Base-by-base conservation (phyloP, 768 basidiomycete species). In the Termitomyces bulborhizus region DNA sequence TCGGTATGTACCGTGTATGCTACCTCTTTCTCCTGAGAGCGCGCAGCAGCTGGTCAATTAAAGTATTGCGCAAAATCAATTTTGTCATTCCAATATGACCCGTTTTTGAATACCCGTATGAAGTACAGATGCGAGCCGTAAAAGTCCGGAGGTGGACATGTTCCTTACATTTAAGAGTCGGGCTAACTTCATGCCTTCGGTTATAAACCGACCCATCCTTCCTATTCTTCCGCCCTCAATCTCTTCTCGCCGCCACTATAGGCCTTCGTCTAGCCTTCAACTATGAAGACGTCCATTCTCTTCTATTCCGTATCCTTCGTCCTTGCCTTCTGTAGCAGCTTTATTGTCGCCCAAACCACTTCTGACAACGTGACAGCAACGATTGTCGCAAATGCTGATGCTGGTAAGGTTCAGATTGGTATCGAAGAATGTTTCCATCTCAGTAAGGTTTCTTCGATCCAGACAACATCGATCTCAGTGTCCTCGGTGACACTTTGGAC, bases 261-360 rank as follows among this genome's bases (percentile, higher is more conserved):
- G 54, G 61, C 59, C 40, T 55, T 57, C 51, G 57, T 64, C 65
- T 60, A 56, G 53, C 60, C 64, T 40, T 21, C 57, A 46, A 60
- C 40, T 53, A 69, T 69, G 68, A 71, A 68, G 66, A 65, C 66
- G 54, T 65, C 64, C 62, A 62, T 61, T 64, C 55, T 69, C 61
- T 61, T 67, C 46, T 52, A 54, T 43, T 21, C 32, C 1, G 41
- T 31, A 9, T 62, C 65, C 18, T 46, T 66, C 29, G 55, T 62
- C 39, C 37, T 58, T 27, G 48, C 62, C 46, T 62, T 58, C 50
- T 58, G 24, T 32, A 21, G 57, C 7, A 44, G 46, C 29, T 45
- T 57, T 12, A 60, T 62, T n/a, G 1, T 51, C 24, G 66, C 64
- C 8, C 60, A 65, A 27, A 62, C 32, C 16, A 18, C 46, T 8